phyloP scores from a whole-genome alignment of 23 red algal species.

The Gracilaria domingensis region DNA sequence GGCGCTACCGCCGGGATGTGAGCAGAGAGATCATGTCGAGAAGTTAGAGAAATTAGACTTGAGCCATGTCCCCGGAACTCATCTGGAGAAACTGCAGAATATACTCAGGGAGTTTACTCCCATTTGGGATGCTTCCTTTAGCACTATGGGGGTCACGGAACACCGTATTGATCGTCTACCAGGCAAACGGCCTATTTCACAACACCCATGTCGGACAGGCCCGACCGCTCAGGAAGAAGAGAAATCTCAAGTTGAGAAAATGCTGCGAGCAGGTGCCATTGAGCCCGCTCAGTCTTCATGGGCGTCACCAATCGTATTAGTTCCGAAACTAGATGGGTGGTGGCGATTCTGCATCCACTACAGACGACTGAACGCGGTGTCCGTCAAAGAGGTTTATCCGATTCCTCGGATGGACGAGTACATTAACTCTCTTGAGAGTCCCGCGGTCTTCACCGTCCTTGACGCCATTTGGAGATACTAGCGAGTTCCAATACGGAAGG shows the following conservation, averaged over 20 bases:
- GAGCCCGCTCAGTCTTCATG: slow-evolving; percentile 7
- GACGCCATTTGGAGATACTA: slow-evolving; percentile 21
- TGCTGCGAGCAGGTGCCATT: slow-evolving; percentile 4
- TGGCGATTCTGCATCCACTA: slow-evolving; percentile 43
- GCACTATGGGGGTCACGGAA: not conserved
- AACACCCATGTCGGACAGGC: not conserved
- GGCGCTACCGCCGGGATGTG: not conserved
- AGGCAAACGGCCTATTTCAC: not conserved
- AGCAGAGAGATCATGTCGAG: not conserved
- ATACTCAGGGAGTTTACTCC: not conserved
- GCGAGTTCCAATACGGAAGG: slow-evolving; percentile 18
- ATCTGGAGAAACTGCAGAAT: not conserved
- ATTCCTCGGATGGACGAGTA: slow-evolving; percentile 46
- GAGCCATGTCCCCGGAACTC: not conserved
- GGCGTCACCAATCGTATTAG: slow-evolving; percentile 20
- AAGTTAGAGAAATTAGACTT: not conserved
- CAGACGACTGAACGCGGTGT: slow-evolving; percentile 13
- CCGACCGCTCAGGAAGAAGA: not conserved
- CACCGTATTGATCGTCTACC: not conserved
- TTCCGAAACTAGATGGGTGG: slow-evolving; percentile 35
- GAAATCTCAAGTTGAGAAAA: slow-evolving; percentile 16
- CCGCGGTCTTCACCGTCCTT: slow-evolving; percentile 31
- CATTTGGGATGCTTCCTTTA: not conserved
- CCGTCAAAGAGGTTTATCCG: slow-evolving; percentile 48
- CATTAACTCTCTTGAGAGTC: slow-evolving; percentile 13